phyloP scores from a whole-genome alignment of 2,329 filamentous ascomycete genomes.

The Drechslerella dactyloides region DNA sequence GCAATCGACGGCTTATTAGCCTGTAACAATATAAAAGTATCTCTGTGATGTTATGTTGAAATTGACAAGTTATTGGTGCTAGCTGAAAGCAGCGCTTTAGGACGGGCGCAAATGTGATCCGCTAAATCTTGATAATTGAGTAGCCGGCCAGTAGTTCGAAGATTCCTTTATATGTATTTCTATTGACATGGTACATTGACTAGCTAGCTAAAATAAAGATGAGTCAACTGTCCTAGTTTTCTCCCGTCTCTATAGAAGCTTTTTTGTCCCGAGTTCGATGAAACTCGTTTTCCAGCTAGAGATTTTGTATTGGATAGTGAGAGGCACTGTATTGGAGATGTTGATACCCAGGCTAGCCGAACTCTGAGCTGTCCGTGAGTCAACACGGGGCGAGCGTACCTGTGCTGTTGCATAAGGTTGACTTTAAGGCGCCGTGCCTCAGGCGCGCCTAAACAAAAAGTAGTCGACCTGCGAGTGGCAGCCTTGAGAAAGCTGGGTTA shows the following conservation, averaged over 20 bases:
- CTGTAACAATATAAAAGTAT: no score
- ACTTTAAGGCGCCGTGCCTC: slow-evolving; percentile 27
- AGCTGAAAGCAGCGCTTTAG: not conserved
- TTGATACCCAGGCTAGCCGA: not conserved
- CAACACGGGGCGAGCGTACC: slow-evolving; percentile 7
- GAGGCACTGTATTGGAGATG: not conserved
- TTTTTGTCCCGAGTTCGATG: not conserved
- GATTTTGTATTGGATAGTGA: not conserved
- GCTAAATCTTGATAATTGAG: not conserved
- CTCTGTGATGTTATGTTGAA: no score
- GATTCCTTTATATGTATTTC: not conserved
- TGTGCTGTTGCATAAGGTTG: slow-evolving; percentile 20
- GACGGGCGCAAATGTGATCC: not conserved
- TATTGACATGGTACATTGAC: no score
- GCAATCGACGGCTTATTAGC: not conserved
- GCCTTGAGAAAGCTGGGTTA: no score
- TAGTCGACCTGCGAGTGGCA: not conserved
- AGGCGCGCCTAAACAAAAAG: not conserved
- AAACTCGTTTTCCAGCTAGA: not conserved
- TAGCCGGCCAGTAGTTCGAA: not conserved
- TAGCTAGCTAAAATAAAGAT: not conserved
- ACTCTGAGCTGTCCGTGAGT: slow-evolving; percentile 11
- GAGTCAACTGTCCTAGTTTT: not conserved
- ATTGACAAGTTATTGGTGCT: no score
- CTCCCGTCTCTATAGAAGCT: not conserved